Evolutionary conservation across 768 basidiomycete species (phyloP).

Genomic region (Trametes villosa): DNA sequence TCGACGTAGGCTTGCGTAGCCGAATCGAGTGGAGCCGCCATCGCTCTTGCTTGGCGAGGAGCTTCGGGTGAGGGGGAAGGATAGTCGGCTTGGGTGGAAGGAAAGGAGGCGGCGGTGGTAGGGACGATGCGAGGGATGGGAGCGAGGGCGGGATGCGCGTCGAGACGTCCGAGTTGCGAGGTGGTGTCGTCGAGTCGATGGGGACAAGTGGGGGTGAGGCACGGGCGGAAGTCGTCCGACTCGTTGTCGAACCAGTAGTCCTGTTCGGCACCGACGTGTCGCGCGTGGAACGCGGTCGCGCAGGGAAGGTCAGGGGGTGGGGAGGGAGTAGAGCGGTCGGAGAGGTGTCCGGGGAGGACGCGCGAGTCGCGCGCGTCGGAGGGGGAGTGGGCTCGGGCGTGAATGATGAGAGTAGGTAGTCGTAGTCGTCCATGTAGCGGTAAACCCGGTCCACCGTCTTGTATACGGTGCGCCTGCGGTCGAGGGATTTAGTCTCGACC

Average conservation of each 20-base stretch:
- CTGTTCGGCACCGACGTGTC: not conserved
- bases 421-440: constrained; percentile 3
- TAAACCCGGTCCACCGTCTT: constrained; percentile 1
- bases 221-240: not conserved
- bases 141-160: not conserved
- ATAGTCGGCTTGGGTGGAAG: not conserved
- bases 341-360: constrained; percentile 1
- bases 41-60: constrained; percentile 2
- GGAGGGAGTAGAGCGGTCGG: not conserved
- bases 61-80: constrained; percentile 5
- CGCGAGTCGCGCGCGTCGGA: not conserved
- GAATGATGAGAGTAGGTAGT: not conserved
- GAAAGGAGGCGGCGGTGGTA: not conserved
- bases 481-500: constrained; percentile 8
- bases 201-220: not conserved
- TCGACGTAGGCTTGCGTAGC: constrained; percentile 12
- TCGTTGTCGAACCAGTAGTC: constrained; percentile 6
- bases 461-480: constrained; percentile 4
- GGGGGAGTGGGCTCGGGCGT: not conserved
- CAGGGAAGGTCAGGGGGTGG: not conserved
- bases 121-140: not conserved
- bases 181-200: constrained; percentile 2
- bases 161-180: not conserved
- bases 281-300: not conserved
- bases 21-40: constrained; percentile 5